Conservation (phyloP, 2,329 filamentous ascomycete genomes). For the Chaetomium olivaceum region DNA sequence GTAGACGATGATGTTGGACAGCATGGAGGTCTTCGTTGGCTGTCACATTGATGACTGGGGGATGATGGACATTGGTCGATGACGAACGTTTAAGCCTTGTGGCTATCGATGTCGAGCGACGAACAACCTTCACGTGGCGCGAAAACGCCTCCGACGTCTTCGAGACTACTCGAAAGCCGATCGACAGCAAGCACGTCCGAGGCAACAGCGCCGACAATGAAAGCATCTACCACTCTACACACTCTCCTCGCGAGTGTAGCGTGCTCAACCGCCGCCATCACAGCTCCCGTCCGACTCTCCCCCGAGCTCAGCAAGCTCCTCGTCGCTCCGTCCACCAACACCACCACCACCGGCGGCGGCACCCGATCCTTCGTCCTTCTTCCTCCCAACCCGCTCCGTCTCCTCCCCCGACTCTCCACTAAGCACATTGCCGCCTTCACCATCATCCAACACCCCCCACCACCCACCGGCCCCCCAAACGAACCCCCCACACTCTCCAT, state of each 20-base stretch:
- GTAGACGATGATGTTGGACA: neutral
- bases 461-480: slow-evolving; percentile 49
- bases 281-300: slow-evolving; percentile 28
- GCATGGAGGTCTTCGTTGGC: neutral
- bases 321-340: slow-evolving; percentile 32
- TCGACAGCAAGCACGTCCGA: neutral
- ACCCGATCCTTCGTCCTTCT: slow-evolving; percentile 8
- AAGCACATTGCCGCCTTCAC: neutral
- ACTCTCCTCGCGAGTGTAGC: slow-evolving; percentile 19
- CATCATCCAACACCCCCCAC: slow-evolving; percentile 15
- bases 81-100: neutral
- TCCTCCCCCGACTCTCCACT: slow-evolving; percentile 13
- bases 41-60: too few relatives aligned
- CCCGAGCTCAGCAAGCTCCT: slow-evolving; percentile 43
- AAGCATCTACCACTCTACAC: slow-evolving; percentile 2
- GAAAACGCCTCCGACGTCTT: neutral
- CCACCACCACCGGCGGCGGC: slow-evolving; percentile 16
- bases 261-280: slow-evolving; percentile 26
- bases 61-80: neutral
- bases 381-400: slow-evolving; percentile 12
- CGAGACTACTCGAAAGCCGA: neutral
- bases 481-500: slow-evolving; percentile 73
- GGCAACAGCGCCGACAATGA: neutral
- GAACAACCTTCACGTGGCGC: neutral
- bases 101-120: neutral